A percentile compares a stretch with the other conserved stretches of the same genome.
These are phyloP conservation scores for Rugosomyces carneus DNA, from an alignment of 1,284 basidiomycete species.

Conservation along the genomic window DNA sequence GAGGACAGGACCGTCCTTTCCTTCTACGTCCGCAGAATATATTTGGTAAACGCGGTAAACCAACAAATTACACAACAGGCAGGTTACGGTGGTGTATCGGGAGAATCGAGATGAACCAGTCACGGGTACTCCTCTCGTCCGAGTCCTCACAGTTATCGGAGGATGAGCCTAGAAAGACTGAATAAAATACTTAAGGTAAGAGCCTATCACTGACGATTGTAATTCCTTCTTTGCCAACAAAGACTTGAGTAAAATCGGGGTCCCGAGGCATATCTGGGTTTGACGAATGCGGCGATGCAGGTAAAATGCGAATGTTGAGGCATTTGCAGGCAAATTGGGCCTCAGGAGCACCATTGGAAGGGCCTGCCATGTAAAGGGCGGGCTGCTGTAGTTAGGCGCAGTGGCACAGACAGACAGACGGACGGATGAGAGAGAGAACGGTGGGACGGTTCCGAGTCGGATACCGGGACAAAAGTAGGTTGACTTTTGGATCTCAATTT, in stretches of 20 bases:
- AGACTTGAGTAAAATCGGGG: constrained; percentile 47
- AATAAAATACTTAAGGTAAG: not conserved
- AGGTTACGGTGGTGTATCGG: constrained; percentile 60
- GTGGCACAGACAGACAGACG: constrained; percentile 18
- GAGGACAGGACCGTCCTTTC: constrained; percentile 60
- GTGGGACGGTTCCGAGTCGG: constrained; percentile 22
- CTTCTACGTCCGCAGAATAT: constrained; percentile 50
- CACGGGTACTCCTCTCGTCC: constrained; percentile 42
- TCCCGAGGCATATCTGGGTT: constrained; percentile 33
- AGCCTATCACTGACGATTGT: constrained; percentile 44
- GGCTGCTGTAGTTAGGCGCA: constrained; percentile 11
- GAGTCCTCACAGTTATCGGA: constrained; percentile 64
- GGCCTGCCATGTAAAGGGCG: constrained; percentile 23
- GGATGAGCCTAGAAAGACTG: constrained; percentile 46
- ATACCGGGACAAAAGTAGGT: constrained; percentile 20
- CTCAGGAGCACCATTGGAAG: constrained; percentile 14
- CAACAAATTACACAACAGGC: constrained; percentile 58
- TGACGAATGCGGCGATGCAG: constrained; percentile 19
- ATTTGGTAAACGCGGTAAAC: constrained; percentile 68
- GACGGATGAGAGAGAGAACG: constrained; percentile 17
- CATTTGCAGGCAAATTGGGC: constrained; percentile 54
- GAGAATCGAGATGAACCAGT: constrained; percentile 41
- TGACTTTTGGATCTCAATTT: not conserved
- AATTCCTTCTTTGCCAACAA: constrained; percentile 64
- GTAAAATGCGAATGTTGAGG: constrained; percentile 58